Evolutionary conservation across 495 filamentous ascomycete species (phyloP).

Genomic region (Trichoderma orchidacearum): DNA sequence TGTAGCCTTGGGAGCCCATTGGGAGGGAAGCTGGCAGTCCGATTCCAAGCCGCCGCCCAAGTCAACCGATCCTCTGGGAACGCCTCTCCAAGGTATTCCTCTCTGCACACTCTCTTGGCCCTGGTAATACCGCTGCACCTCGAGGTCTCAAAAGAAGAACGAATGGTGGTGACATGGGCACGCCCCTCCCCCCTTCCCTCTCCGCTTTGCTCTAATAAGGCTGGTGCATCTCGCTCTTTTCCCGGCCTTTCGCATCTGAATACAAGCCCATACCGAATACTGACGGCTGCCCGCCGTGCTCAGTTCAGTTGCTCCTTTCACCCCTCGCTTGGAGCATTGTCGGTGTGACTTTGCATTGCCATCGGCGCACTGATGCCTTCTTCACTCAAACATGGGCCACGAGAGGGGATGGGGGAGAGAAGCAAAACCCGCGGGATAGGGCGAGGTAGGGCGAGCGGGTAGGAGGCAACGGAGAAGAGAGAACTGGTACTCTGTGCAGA

Average conservation of each 20-base stretch:
- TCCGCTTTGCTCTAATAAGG: background rate
- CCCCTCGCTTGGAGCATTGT: background rate
- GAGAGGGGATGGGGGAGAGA: background rate
- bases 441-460: too few relatives aligned
- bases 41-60: background rate
- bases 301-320: too few relatives aligned
- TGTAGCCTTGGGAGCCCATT: background rate
- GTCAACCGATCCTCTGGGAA: conserved; percentile 1
- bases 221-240: background rate
- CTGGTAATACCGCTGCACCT: background rate
- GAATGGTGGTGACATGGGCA: background rate
- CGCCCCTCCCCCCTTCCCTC: background rate
- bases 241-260: background rate
- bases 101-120: background rate
- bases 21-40: background rate
- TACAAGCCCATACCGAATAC: background rate
- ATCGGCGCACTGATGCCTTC: background rate
- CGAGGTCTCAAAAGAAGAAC: background rate
- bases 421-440: background rate
- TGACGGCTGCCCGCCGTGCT: background rate
- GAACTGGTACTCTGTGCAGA: background rate
- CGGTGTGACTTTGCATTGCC: background rate
- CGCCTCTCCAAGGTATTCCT: background rate
- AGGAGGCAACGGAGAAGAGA: background rate
- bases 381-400: background rate